Base-by-base conservation (phyloP, 1,284 basidiomycete species). In the Leccinum griseonigrum region DNA sequence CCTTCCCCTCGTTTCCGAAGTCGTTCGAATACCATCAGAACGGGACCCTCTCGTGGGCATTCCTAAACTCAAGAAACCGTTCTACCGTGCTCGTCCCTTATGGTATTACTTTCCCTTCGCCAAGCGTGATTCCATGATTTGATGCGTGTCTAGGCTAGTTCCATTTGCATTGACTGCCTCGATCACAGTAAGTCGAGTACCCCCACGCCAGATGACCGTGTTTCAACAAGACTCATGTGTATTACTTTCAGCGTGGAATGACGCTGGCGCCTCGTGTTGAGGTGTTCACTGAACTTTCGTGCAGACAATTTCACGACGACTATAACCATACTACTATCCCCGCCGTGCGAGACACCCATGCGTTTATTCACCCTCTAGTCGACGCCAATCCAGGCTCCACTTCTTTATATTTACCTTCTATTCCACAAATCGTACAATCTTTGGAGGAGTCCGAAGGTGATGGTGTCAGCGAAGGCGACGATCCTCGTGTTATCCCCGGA, bases 201-300 rank as follows among this genome's bases (percentile, higher is more conserved):
- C 18, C 22, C 13, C 28, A 43, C 14, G 6, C 18, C 13, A 16
- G 53, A 38, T 32, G 14, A 22, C 11, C 13, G 18, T 36, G 10
- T 16, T 16, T 50, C 52, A 26, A 29, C 29, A 54, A 54, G 46
- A 43, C 32, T 32, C 22, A 29, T 10, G 50, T 32, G 29, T 22
- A 29, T 56, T 43, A 3, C 22, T 54, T 22, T 4, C 68, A 91
- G 90, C 87, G 88, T 53, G 88, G 88, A 59, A 91, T 92, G 87
- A 91, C 90, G 7, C 74, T 90, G 51, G 89, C 89, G 9, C 86
- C 90, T 48, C 83, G 90, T 56, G 84, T 92, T 18, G 86, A 91
- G 76, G 85, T 92, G 36, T 90, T 84, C 75, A 91, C 87, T n/a
- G 85, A 90, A 67, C 78, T 92, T 46, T 84, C 90, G 3, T 92